A percentile compares a stretch with the other conserved stretches of the same genome.
Evolutionary conservation across 2,329 filamentous ascomycete species (phyloP).

Genomic region (Arthrocladium fulminans): DNA sequence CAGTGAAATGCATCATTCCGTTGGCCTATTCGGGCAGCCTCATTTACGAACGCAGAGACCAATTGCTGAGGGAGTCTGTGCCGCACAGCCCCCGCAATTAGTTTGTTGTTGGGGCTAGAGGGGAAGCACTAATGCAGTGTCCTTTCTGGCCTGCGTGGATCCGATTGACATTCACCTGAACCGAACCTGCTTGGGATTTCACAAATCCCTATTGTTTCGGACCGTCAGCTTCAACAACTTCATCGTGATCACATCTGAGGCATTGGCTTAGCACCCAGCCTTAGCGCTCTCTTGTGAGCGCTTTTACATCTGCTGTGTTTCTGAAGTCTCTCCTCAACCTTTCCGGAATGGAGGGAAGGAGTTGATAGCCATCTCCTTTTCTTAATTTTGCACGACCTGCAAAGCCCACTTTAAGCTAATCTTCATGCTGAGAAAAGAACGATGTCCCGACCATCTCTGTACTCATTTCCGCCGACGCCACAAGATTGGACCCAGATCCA

Average conservation of each 20-base stretch:
- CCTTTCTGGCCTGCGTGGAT: conserved; percentile 2
- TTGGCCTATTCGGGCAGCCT: conserved; percentile 2
- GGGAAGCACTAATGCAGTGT: not conserved
- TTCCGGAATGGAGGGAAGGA: conserved; percentile 3
- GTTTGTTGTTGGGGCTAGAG: not conserved
- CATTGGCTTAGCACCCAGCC: too few relatives aligned
- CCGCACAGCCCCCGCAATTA: not conserved
- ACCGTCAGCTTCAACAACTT: not conserved
- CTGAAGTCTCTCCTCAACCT: conserved; percentile 2
- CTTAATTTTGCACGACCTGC: conserved; percentile 1
- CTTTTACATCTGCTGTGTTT: not conserved
- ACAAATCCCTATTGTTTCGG: conserved; percentile 2
- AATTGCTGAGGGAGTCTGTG: not conserved
- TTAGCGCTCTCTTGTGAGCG: not conserved
- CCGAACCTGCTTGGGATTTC: not conserved
- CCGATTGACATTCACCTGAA: not conserved
- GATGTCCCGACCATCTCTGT: conserved; percentile 7
- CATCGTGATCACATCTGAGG: too few relatives aligned
- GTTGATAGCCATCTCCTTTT: not conserved
- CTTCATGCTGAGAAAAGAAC: conserved; percentile 3
- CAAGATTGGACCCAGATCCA: conserved; percentile 8
- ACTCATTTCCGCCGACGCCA: conserved; percentile 6
- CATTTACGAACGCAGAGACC: not conserved
- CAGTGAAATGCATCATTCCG: not conserved
- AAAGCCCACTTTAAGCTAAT: not conserved